Percentiles rank a stretch among this genome's conserved stretches.
Conservation (phyloP, 2,329 filamentous ascomycete species). For the Teratosphaeria destructans region DNA sequence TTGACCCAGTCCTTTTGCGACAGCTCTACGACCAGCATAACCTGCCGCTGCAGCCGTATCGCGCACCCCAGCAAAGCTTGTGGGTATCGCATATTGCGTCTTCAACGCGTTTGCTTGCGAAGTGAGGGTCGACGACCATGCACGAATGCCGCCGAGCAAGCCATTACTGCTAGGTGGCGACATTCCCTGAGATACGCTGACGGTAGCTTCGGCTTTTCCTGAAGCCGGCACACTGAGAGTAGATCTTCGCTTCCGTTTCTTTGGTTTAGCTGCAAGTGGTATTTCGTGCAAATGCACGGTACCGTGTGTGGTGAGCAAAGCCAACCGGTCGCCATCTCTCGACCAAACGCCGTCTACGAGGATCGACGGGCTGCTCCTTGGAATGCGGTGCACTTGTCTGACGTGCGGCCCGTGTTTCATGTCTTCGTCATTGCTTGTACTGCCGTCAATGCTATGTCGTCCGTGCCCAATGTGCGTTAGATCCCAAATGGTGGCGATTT, state of each 20-base stretch:
- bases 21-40: constrained; percentile 55
- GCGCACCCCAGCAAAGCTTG: constrained; percentile 23
- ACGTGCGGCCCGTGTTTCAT: constrained; percentile 41
- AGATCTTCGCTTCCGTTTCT: constrained; percentile 18
- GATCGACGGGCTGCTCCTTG: constrained; percentile 80
- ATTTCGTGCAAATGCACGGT: constrained; percentile 89
- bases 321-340: constrained; percentile 70
- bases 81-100: constrained; percentile 13
- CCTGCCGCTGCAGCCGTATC: constrained; percentile 28
- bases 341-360: constrained; percentile 88
- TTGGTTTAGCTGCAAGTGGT: constrained; percentile 39
- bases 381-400: constrained; percentile 78
- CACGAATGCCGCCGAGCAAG: constrained; percentile 19
- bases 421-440: constrained; percentile 4
- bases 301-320: constrained; percentile 87
- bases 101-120: constrained; percentile 22
- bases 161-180: constrained; percentile 23
- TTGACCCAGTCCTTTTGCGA: constrained; percentile 63
- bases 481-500: constrained; percentile 74
- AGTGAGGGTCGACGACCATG: constrained; percentile 34
- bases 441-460: constrained; percentile 11
- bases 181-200: constrained; percentile 22
- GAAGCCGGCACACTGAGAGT: constrained; percentile 7
- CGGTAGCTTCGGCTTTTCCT: constrained; percentile 24
- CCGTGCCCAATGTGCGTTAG: constrained; percentile 49